Evolutionary conservation across 1,284 basidiomycete genomes (phyloP), one percentile per base, ranked within the genome.

Genomic region (Butyriboletus appendiculatus): DNA sequence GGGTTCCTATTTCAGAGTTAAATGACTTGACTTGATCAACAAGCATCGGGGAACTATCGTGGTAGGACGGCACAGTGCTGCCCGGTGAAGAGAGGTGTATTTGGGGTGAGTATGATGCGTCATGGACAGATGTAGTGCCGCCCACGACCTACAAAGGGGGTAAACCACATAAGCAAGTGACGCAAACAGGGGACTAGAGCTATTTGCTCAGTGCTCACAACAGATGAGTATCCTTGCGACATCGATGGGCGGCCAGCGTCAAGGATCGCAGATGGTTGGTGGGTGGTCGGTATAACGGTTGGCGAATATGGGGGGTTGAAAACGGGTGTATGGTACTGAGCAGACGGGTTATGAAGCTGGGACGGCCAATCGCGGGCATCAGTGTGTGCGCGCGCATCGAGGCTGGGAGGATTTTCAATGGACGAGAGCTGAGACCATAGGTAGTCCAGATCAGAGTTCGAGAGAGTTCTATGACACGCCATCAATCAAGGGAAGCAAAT

Each of bases 121-220:
- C 26, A 15, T 37, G 11, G 4, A 12, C 14, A 41, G 8, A 4
- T 2, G 12, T n/a, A 24, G 26, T 8, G 22, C 5, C 7, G 2
- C 43, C 20, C 5, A 8, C 11, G 9, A 10, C n/a, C 61, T 62
- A 41, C 30, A 26, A 10, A 26, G 2, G 22, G 5, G 3, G 9
- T 7, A 34, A 14, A 10, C 10, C 32, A 16, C 18, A 16, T 62
- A 2, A 66, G 50, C 15, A 44, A 45, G 30, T 6, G 16, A 20
- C 1, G 1, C 12, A 30, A 22, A 34, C 12, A 39, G 5, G 5
- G 3, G 7, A 15, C 16, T 5, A 5, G 22, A 16, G 8, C 8
- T 0, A 3, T 7, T 28, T 18, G 1, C 62, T 53, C 32, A 65
- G 28, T n/a, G 1, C 62, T 54, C 32, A 65, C 61, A 15, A 1